phyloP scores from a whole-genome alignment of 2,329 filamentous ascomycete genomes.

The Alternaria tenuissima region DNA sequence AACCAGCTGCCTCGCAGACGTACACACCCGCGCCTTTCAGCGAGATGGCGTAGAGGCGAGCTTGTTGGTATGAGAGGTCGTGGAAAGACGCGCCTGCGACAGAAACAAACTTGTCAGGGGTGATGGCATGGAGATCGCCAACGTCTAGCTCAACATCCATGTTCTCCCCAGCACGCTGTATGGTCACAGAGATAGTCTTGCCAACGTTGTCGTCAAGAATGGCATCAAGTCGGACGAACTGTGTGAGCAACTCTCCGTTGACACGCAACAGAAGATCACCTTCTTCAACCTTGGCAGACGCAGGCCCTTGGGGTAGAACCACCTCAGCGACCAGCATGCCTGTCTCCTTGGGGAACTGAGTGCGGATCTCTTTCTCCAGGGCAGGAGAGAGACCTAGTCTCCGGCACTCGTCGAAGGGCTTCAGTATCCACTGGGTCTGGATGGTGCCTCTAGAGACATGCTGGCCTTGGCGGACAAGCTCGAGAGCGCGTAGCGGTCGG shows the following conservation, averaged over 20 bases:
- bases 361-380: slow-evolving; percentile 86
- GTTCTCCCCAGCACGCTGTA: slow-evolving; percentile 89
- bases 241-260: slow-evolving; percentile 90
- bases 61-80: slow-evolving; percentile 95
- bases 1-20: slow-evolving; percentile 92
- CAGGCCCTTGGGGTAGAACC: slow-evolving; percentile 88
- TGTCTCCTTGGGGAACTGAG: slow-evolving; percentile 88
- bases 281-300: slow-evolving; percentile 85
- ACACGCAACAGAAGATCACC: slow-evolving; percentile 94
- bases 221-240: slow-evolving; percentile 90
- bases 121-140: slow-evolving; percentile 91
- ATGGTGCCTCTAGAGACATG: slow-evolving; percentile 92
- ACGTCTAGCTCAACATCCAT: slow-evolving; percentile 85
- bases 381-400: slow-evolving; percentile 83
- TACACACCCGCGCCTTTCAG: slow-evolving; percentile 82
- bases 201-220: slow-evolving; percentile 90
- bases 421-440: slow-evolving; percentile 95
- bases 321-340: slow-evolving; percentile 98
- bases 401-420: slow-evolving; percentile 96
- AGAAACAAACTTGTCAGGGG: slow-evolving; percentile 92
- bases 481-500: slow-evolving; percentile 83
- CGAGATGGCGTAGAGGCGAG: slow-evolving; percentile 91
- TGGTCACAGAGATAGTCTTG: slow-evolving; percentile 76
- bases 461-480: slow-evolving; percentile 80
- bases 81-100: slow-evolving; percentile 96